Evolutionary conservation across 2,329 filamentous ascomycete genomes (phyloP).

Genomic region (Neofusicoccum cordaticola): DNA sequence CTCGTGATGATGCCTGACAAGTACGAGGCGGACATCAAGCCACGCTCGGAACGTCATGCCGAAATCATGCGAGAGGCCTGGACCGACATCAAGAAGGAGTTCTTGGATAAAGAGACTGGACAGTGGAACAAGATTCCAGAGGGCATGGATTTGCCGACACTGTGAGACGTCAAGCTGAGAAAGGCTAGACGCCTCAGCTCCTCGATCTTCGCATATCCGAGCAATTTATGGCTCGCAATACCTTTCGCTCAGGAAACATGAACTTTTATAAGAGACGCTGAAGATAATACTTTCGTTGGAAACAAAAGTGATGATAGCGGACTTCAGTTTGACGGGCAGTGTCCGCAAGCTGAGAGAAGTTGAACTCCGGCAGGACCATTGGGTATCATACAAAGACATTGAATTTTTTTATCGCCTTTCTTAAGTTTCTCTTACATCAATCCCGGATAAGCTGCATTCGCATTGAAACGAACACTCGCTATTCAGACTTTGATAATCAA

Average conservation of each 20-base stretch:
- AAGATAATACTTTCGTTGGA: too few species aligned
- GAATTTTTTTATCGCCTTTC: background rate
- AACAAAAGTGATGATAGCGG: too few species aligned
- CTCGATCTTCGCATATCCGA: too few species aligned
- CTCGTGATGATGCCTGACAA: conserved; percentile 23
- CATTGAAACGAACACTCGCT: background rate
- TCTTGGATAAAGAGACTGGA: conserved; percentile 16
- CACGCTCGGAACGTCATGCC: conserved; percentile 19
- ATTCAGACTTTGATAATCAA: conserved; percentile 55
- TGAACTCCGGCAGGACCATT: too few species aligned
- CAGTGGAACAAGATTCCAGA: conserved; percentile 27
- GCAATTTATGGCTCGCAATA: too few species aligned
- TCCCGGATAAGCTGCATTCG: background rate
- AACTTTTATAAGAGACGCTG: too few species aligned
- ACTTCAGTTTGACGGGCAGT: too few species aligned
- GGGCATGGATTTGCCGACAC: conserved; percentile 17
- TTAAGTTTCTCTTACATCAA: background rate
- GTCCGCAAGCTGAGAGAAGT: background rate
- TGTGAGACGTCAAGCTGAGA: background rate
- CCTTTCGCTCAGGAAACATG: too few species aligned
- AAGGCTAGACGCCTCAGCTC: background rate
- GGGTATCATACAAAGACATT: conserved; percentile 2
- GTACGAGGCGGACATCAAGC: conserved; percentile 23
- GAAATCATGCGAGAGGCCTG: conserved; percentile 21
- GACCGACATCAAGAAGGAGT: conserved; percentile 18